Evolutionary conservation across 2,329 filamentous ascomycete species (phyloP), one percentile per base, ranked within the genome.

Genomic region (Harringtonia lauricola): DNA sequence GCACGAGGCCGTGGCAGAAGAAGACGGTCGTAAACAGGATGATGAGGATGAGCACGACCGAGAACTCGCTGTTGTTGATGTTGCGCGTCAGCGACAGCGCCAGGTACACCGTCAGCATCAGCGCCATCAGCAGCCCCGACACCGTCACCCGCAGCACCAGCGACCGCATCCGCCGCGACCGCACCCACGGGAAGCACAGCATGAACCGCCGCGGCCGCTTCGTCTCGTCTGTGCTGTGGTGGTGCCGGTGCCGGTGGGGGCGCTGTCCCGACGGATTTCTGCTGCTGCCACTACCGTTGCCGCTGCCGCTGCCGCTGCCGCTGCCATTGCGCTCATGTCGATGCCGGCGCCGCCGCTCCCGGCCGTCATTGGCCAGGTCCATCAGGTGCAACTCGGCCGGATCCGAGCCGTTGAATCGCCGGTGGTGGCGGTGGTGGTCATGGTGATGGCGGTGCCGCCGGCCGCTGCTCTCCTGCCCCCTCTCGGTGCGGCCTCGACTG

Each of bases 1-100:
- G 79, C 45, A 92, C 74, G 15, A 92, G 64, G 35, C 80, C 77
- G 61, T 94, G 86, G 55, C 79, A 83, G 68, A 94, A 92, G 63
- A 94, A 79, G 51, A 90, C 76, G 2, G 82, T 80, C 29, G 81
- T 73, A 42, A 81, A 67, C 41, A 94, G 64, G 45, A 94, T 81
- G 50, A 89, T 70, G 42, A 95, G 71, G 45, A 94, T 81, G 47
- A 94, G 72, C 42, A 94, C 68, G 47, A 94, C 76, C 54, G 87
- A 84, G 55, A 94, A 81, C 60, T 87, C 83, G 58, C 76, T 76
- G 35, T 74, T 75, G 41, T 74, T 66, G 47, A 78, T 69, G 34
- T 74, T 74, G 48, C 76, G 70, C 3, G 81, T 81, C 36, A 88
- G 67, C 18, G 79, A 75, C 36, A 94, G 72, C 6, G 76, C 76